Evolutionary conservation across 441 rosid species (phyloP), one percentile per base, ranked within the genome.

Genomic region (Eugenia klotzschiana): DNA sequence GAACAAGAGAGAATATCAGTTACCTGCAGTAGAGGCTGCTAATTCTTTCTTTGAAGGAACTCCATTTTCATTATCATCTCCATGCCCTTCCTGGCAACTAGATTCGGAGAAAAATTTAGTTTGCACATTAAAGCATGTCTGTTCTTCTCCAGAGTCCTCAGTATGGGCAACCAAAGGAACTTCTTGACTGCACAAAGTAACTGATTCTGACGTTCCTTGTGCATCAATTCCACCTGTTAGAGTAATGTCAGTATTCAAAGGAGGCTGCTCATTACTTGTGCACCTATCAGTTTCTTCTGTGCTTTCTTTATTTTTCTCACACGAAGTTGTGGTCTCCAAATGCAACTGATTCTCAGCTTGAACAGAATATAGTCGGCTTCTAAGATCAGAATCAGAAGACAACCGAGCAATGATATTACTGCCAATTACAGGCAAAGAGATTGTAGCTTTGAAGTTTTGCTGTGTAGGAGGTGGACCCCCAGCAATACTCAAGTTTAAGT

Each of bases 401-500:
- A 97, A 86, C 85, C 93, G 91, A 83, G 96, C 92, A 93, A 96
- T 90, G 82, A 97, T 88, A 88, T 89, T 90, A 87, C 90, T 91
- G 80, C 98, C 98, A 84, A 97, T 89, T 84, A 94, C 87, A 79
- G 98, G 98, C 72, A 95, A 84, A 10, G 96, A 92, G 83, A 97
- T 93, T 80, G 89, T 94, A 79, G 98, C 98, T 90, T 93, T 97
- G 87, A 94, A 94, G 89, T 92, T 96, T 86, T 94, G 98, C 83
- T 86, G 89, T 74, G 97, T 91, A 27, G 98, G 94, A 57, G 94
- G 97, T 15, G 96, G 98, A 86, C 98, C 99, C 79, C 99, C 98
- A n/a, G 98, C 99, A 89, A 97, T 95, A 51, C 95, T 93, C 72
- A 93, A 89, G 57, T 89, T 92, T 82, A 91, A 87, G 87, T 83